phyloP scores from a whole-genome alignment of 768 basidiomycete genomes.

The Tylopilus vinaceipallidus region DNA sequence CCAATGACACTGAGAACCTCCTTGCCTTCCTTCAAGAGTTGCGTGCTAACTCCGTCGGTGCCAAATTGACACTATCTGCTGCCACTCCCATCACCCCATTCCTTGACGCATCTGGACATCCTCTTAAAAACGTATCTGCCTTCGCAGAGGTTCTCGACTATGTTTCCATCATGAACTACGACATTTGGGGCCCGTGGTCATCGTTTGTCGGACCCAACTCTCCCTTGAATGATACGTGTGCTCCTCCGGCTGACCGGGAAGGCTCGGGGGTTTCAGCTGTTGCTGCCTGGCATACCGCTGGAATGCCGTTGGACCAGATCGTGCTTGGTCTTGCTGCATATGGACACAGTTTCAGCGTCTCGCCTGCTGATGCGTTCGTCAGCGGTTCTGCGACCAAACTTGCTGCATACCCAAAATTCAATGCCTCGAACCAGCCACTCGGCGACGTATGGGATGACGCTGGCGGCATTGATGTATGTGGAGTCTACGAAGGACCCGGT shows the following conservation, averaged over 20 bases:
- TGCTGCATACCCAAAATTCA: slow-evolving; percentile 49
- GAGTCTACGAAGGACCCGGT: no score
- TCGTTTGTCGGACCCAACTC: slow-evolving; percentile 72
- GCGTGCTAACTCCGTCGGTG: slow-evolving; percentile 47
- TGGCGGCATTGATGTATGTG: no score
- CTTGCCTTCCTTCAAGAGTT: slow-evolving; percentile 72
- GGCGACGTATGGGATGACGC: slow-evolving; percentile 40
- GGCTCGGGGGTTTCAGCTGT: slow-evolving; percentile 80
- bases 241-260: slow-evolving; percentile 48
- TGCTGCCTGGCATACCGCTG: slow-evolving; percentile 67
- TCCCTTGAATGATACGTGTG: slow-evolving; percentile 76
- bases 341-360: slow-evolving; percentile 67
- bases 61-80: slow-evolving; percentile 62
- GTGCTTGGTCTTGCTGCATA: slow-evolving; percentile 82
- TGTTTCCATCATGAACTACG: slow-evolving; percentile 68
- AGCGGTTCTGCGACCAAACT: slow-evolving; percentile 35
- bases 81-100: slow-evolving; percentile 71
- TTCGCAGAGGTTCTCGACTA: slow-evolving; percentile 72
- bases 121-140: slow-evolving; percentile 63
- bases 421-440: slow-evolving; percentile 39
- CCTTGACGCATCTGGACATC: slow-evolving; percentile 52
- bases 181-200: slow-evolving; percentile 52
- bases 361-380: slow-evolving; percentile 36
- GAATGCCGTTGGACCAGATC: slow-evolving; percentile 67
- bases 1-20: slow-evolving; percentile 69